phyloP scores from a whole-genome alignment of 306 rosid genomes.

The Ochetophila trinervis region DNA sequence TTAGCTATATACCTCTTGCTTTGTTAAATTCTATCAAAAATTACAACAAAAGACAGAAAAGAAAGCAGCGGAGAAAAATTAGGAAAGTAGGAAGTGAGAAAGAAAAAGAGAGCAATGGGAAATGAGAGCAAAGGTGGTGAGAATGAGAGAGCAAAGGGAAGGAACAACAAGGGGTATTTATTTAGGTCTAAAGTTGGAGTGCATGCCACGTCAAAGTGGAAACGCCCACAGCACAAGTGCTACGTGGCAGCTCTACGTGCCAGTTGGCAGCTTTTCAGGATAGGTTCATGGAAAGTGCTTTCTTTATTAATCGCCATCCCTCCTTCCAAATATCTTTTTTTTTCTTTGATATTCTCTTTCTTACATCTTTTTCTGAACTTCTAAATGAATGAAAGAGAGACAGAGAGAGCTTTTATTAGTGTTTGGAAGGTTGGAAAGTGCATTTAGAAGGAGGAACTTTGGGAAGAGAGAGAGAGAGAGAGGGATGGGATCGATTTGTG shows the following conservation, averaged over 20 bases:
- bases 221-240: slow-evolving; percentile 15
- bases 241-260: slow-evolving; percentile 44
- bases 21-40: background rate
- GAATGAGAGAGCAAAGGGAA: slow-evolving; percentile 28
- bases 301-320: too few relatives aligned
- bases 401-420: too few relatives aligned
- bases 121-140: background rate
- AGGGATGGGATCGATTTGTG: too few relatives aligned
- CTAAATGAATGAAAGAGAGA: too few relatives aligned
- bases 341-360: too few relatives aligned
- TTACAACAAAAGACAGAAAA: background rate
- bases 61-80: background rate
- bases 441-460: too few relatives aligned
- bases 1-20: too few relatives aligned
- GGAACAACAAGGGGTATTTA: slow-evolving; percentile 22
- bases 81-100: background rate
- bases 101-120: slow-evolving; percentile 10
- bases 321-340: too few relatives aligned
- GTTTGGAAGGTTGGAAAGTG: too few relatives aligned
- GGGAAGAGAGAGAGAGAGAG: too few relatives aligned
- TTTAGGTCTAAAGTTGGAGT: slow-evolving; percentile 33
- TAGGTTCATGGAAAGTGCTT: background rate
- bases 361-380: too few relatives aligned
- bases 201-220: slow-evolving; percentile 52
- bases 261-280: slow-evolving; percentile 21